Conservation (phyloP, 2,329 filamentous ascomycete species). For the Rosellinia necatrix region DNA sequence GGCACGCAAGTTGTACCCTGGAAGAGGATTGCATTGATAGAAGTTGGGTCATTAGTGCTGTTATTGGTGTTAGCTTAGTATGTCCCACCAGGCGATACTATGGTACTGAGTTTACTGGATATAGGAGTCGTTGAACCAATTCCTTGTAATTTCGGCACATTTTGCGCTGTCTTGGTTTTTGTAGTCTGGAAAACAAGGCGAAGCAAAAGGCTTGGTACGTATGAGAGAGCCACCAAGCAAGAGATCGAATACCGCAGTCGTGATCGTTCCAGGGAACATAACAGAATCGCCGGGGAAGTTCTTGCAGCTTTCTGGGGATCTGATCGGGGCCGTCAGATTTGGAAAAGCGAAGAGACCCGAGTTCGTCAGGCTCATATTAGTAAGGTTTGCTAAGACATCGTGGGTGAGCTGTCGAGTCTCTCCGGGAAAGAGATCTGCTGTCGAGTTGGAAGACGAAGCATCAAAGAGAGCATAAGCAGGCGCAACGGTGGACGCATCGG, state of each 20-base stretch:
- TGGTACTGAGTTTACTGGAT: constrained; percentile 32
- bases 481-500: constrained; percentile 33
- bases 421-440: constrained; percentile 36
- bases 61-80: neutral
- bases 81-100: neutral
- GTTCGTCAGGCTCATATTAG: constrained; percentile 34
- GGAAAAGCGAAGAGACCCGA: constrained; percentile 33
- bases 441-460: constrained; percentile 35
- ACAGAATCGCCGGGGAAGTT: constrained; percentile 36
- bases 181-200: constrained; percentile 37
- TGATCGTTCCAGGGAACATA: constrained; percentile 34
- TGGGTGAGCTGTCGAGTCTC: constrained; percentile 37
- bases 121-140: constrained; percentile 37
- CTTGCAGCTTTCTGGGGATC: constrained; percentile 34
- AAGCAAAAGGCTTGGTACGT: constrained; percentile 35
- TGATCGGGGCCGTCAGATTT: constrained; percentile 28
- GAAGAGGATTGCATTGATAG: constrained; percentile 37
- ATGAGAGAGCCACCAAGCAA: constrained; percentile 37
- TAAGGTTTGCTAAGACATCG: constrained; percentile 36
- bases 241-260: constrained; percentile 34
- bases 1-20: constrained; percentile 37
- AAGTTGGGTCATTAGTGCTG: constrained; percentile 38
- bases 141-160: constrained; percentile 34
- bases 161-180: constrained; percentile 34
- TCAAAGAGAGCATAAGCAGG: constrained; percentile 35